phyloP scores from a whole-genome alignment of 2,329 filamentous ascomycete genomes.

The Claviceps spartinae region DNA sequence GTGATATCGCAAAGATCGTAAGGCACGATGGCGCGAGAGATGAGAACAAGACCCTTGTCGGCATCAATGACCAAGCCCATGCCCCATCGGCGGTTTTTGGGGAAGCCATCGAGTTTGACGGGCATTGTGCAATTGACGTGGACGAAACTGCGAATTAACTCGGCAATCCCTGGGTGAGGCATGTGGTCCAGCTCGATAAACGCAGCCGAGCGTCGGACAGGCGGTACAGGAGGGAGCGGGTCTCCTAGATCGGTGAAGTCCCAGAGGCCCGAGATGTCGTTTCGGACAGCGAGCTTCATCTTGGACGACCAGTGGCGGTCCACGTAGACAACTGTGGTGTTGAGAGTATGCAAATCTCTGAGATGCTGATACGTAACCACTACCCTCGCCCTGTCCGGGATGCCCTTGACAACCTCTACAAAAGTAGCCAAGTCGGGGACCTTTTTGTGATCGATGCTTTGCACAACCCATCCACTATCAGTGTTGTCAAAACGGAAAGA shows the following conservation, averaged over 20 bases:
- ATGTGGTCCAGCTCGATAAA: slow-evolving; percentile 89
- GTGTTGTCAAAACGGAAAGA: slow-evolving; percentile 90
- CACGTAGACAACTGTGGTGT: slow-evolving; percentile 82
- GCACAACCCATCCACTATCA: slow-evolving; percentile 85
- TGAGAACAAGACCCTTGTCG: slow-evolving; percentile 85
- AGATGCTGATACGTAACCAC: slow-evolving; percentile 95
- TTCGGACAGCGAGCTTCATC: slow-evolving; percentile 84
- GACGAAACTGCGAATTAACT: slow-evolving; percentile 89
- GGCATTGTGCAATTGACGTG: slow-evolving; percentile 88
- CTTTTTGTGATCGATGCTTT: slow-evolving; percentile 82
- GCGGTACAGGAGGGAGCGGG: slow-evolving; percentile 59
- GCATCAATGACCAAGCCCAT: slow-evolving; percentile 97
- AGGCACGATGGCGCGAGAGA: slow-evolving; percentile 86
- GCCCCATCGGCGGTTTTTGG: slow-evolving; percentile 83
- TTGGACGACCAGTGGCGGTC: slow-evolving; percentile 93
- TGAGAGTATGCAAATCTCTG: slow-evolving; percentile 82
- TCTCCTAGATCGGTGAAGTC: slow-evolving; percentile 82
- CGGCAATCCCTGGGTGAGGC: slow-evolving; percentile 77
- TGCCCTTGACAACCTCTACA: slow-evolving; percentile 76
- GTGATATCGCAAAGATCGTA: slow-evolving; percentile 96
- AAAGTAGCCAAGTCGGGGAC: slow-evolving; percentile 81
- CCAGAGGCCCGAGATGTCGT: slow-evolving; percentile 84
- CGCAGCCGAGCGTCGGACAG: slow-evolving; percentile 63
- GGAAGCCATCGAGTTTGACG: slow-evolving; percentile 94
- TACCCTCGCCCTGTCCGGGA: slow-evolving; percentile 70